Percentiles rank a stretch among this genome's conserved stretches.
phyloP scores from a whole-genome alignment of 2,329 filamentous ascomycete species.

The Alternaria longipes region DNA sequence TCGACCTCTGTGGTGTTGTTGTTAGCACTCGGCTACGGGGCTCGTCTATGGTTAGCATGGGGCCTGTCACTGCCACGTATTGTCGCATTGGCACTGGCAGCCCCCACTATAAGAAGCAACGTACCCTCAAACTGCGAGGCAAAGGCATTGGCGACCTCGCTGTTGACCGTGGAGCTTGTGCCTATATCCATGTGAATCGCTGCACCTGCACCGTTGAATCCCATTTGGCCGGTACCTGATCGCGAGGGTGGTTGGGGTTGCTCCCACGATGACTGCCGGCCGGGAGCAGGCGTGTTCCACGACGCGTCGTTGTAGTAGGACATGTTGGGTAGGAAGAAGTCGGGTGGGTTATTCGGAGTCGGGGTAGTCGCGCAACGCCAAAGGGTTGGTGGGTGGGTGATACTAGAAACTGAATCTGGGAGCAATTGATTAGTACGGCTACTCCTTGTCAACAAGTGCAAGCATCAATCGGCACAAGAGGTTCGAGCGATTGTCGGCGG shows the following conservation, averaged over 20 bases:
- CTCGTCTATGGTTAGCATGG: not conserved
- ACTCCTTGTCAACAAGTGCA: not conserved
- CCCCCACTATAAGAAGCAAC: slow-evolving; percentile 47
- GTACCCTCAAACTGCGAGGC: slow-evolving; percentile 89
- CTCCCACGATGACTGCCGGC: slow-evolving; percentile 75
- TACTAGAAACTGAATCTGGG: slow-evolving; percentile 14
- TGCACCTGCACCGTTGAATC: slow-evolving; percentile 21
- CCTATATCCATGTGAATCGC: slow-evolving; percentile 61
- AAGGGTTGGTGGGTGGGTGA: slow-evolving; percentile 20
- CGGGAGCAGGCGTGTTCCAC: slow-evolving; percentile 68
- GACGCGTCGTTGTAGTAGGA: slow-evolving; percentile 73
- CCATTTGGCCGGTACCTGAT: slow-evolving; percentile 65
- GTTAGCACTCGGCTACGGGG: slow-evolving; percentile 22
- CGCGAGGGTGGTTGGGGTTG: slow-evolving; percentile 76
- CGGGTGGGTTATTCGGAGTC: slow-evolving; percentile 16
- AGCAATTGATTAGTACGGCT: slow-evolving; percentile 28
- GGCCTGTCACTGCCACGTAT: slow-evolving; percentile 12
- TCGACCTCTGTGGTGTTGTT: slow-evolving; percentile 77
- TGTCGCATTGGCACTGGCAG: slow-evolving; percentile 9
- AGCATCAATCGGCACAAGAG: slow-evolving; percentile 25
- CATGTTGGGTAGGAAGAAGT: slow-evolving; percentile 55
- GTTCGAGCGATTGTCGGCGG: slow-evolving; percentile 22
- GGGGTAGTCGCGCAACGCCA: slow-evolving; percentile 23
- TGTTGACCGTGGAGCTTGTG: slow-evolving; percentile 72
- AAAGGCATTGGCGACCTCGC: slow-evolving; percentile 80